phyloP scores from a whole-genome alignment of 169 alveolate genomes.

The Plasmodium gonderi region DNA sequence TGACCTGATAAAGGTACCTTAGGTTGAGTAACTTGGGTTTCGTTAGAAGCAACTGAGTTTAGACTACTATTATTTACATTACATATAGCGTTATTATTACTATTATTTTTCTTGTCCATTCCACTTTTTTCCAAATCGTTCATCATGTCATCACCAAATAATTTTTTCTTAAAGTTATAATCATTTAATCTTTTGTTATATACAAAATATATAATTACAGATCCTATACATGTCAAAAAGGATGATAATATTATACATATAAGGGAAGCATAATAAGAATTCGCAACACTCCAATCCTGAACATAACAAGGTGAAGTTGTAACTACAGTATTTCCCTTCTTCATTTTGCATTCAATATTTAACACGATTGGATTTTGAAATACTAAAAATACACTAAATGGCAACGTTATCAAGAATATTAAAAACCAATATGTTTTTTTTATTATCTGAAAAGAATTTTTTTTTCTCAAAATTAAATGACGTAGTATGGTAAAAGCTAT shows the following conservation, averaged over 20 bases:
- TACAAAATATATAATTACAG: conserved; percentile 57
- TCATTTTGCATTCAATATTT: conserved; percentile 32
- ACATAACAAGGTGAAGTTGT: conserved; percentile 71
- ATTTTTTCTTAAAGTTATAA: conserved; percentile 23
- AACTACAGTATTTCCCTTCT: background rate
- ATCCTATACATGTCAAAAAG: conserved; percentile 48
- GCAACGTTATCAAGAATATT: conserved; percentile 57
- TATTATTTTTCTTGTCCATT: background rate
- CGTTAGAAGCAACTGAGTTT: conserved; percentile 73
- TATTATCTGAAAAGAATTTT: conserved; percentile 72
- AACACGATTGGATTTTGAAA: conserved; percentile 72
- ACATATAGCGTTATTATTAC: background rate
- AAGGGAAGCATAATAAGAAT: conserved; percentile 29
- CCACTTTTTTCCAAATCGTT: conserved; percentile 23
- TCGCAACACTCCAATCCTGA: conserved; percentile 78
- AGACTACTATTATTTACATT: conserved; percentile 45
- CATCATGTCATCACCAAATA: conserved; percentile 35
- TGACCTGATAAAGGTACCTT: background rate
- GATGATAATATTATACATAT: conserved; percentile 64
- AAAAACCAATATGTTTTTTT: conserved; percentile 73
- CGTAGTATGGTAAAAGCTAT: conserved; percentile 68
- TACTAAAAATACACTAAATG: conserved; percentile 67
- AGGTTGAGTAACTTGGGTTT: conserved; percentile 16
- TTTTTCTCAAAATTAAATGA: conserved; percentile 46
- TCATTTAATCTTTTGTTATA: conserved; percentile 20